Percentiles rank a stretch among this genome's conserved stretches.
Evolutionary conservation across 352 stramenopile species (phyloP).

Genomic region (Phytophthora hibernalis): DNA sequence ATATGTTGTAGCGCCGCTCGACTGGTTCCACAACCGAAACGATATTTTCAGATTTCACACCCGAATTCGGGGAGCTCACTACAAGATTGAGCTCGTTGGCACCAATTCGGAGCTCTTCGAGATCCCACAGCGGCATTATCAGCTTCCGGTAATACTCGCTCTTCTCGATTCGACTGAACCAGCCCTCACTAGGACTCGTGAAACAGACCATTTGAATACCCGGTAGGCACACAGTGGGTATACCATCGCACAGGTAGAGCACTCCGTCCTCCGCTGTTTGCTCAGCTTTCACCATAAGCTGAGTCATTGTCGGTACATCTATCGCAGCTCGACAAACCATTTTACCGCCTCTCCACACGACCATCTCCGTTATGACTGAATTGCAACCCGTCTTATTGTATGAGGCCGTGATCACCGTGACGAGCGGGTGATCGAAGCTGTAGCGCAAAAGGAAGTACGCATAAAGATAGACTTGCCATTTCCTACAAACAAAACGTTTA

Average conservation of each 20-base stretch:
- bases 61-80: neutral
- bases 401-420: neutral
- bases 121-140: slow-evolving; percentile 13
- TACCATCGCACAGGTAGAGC: neutral
- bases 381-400: too few relatives aligned
- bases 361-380: neutral
- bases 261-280: neutral
- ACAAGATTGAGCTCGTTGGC: slow-evolving; percentile 7
- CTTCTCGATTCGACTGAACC: neutral
- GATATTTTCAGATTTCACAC: neutral
- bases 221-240: neutral
- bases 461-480: slow-evolving; percentile 15
- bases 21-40: slow-evolving; percentile 1
- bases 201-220: neutral
- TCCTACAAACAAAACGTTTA: neutral
- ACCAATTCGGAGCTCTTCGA: slow-evolving; percentile 6
- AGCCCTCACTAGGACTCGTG: neutral
- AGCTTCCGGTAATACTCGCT: neutral
- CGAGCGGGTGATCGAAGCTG: neutral
- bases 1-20: slow-evolving; percentile 4
- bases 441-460: slow-evolving; percentile 10
- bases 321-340: neutral
- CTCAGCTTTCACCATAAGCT: neutral
- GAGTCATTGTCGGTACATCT: neutral
- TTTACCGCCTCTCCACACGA: slow-evolving; percentile 1